phyloP scores from a whole-genome alignment of 73 alveolate genomes.

The Tetrahymena malaccensis region DNA sequence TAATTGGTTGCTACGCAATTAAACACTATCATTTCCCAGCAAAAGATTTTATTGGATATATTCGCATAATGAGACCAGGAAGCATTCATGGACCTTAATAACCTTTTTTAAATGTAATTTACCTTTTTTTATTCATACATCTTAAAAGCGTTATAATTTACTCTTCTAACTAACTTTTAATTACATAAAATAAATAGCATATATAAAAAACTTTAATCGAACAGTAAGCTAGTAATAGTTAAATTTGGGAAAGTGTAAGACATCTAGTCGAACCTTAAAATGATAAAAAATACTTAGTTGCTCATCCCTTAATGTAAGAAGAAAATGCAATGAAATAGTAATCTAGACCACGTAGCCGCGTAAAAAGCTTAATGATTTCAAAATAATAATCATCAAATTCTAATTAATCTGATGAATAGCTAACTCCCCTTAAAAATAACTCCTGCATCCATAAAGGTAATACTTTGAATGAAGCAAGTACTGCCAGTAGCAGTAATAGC shows the following conservation, averaged over 20 bases:
- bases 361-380: neutral
- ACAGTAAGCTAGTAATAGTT: neutral
- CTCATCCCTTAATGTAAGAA: neutral
- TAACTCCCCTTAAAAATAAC: neutral
- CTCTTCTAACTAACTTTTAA: no score
- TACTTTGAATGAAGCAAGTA: neutral
- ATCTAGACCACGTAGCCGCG: neutral
- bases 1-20: conserved; percentile 79
- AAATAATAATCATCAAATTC: neutral
- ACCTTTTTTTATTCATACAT: neutral
- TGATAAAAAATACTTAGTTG: neutral
- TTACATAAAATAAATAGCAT: neutral
- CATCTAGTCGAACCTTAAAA: neutral
- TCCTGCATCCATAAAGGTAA: neutral
- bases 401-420: neutral
- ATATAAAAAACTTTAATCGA: neutral
- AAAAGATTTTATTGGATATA: conserved; percentile 75
- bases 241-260: neutral
- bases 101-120: conserved; percentile 46
- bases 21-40: conserved; percentile 82
- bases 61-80: conserved; percentile 79
- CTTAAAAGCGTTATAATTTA: neutral
- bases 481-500: neutral
- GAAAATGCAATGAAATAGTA: neutral
- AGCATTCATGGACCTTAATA: conserved; percentile 81